phyloP scores from a whole-genome alignment of 2,329 filamentous ascomycete genomes.

The Hymenoscyphus fructigenus region DNA sequence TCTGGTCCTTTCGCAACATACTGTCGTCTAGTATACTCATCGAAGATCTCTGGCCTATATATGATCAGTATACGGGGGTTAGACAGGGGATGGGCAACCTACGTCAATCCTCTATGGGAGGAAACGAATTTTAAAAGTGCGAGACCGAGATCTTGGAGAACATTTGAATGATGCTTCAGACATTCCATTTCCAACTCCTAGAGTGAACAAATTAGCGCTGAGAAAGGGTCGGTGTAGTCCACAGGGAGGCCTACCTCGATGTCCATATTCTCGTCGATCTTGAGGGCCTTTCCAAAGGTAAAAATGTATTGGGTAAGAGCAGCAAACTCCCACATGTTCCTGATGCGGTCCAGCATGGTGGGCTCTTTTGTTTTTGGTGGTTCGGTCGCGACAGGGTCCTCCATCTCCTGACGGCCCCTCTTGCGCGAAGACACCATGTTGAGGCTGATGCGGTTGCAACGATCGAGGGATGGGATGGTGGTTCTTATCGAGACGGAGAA shows the following conservation, averaged over 20 bases:
- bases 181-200: slow-evolving; percentile 90
- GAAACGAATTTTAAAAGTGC: slow-evolving; percentile 89
- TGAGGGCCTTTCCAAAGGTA: slow-evolving; percentile 84
- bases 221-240: slow-evolving; percentile 1
- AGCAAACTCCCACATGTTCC: slow-evolving; percentile 95
- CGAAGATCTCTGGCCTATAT: slow-evolving; percentile 77
- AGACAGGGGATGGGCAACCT: slow-evolving; percentile 42
- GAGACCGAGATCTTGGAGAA: slow-evolving; percentile 78
- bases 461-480: slow-evolving; percentile 9
- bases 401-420: slow-evolving; percentile 47
- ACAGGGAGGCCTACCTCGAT: slow-evolving; percentile 67
- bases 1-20: slow-evolving; percentile 78
- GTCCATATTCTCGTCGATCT: slow-evolving; percentile 84
- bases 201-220: slow-evolving; percentile 17
- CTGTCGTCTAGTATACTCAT: slow-evolving; percentile 89
- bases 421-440: slow-evolving; percentile 50
- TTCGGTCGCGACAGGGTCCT: slow-evolving; percentile 28
- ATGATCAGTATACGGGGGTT: slow-evolving; percentile 27
- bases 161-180: slow-evolving; percentile 72
- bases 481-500: neutral
- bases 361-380: slow-evolving; percentile 31
- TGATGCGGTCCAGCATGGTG: slow-evolving; percentile 62
- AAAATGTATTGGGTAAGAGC: slow-evolving; percentile 92
- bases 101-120: slow-evolving; percentile 90
- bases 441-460: slow-evolving; percentile 7